A percentile compares a stretch with the other conserved stretches of the same genome.
Conservation (phyloP, 768 basidiomycete species). For the Rhizopogon rudus region DNA sequence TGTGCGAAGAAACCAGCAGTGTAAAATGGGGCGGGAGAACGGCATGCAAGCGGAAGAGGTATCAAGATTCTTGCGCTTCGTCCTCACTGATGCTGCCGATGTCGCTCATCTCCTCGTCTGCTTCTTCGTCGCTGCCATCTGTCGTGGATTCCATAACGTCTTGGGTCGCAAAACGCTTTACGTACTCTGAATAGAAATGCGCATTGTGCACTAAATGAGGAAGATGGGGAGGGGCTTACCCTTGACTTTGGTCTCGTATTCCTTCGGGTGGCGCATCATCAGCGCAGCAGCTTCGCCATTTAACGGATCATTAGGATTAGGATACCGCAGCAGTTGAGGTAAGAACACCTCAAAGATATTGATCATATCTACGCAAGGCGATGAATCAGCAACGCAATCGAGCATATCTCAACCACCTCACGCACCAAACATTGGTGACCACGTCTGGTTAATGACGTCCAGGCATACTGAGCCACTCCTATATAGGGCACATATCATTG, state of each 20-base stretch:
- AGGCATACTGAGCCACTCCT: slow-evolving; percentile 98
- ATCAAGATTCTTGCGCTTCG: slow-evolving; percentile 36
- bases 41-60: slow-evolving; percentile 1
- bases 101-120: slow-evolving; percentile 86
- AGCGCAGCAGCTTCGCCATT: slow-evolving; percentile 98
- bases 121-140: slow-evolving; percentile 56
- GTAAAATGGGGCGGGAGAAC: not conserved
- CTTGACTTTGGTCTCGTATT: slow-evolving; percentile 92
- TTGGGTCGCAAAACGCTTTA: slow-evolving; percentile 90
- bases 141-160: slow-evolving; percentile 79
- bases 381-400: not conserved
- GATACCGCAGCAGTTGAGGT: slow-evolving; percentile 94
- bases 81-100: slow-evolving; percentile 78
- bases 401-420: slow-evolving; percentile 7
- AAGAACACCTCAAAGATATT: slow-evolving; percentile 99
- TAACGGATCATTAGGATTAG: slow-evolving; percentile 96
- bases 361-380: slow-evolving; percentile 75
- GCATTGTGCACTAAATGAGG: not conserved
- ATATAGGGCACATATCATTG: slow-evolving; percentile 8
- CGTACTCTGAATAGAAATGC: slow-evolving; percentile 65
- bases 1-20: not conserved
- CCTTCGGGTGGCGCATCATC: slow-evolving; percentile 95
- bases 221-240: slow-evolving; percentile 39
- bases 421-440: slow-evolving; percentile 99
- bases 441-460: slow-evolving; percentile 98